Base-by-base conservation (phyloP, 1,139 yeast genomes). In the Candida mesenterica region DNA sequence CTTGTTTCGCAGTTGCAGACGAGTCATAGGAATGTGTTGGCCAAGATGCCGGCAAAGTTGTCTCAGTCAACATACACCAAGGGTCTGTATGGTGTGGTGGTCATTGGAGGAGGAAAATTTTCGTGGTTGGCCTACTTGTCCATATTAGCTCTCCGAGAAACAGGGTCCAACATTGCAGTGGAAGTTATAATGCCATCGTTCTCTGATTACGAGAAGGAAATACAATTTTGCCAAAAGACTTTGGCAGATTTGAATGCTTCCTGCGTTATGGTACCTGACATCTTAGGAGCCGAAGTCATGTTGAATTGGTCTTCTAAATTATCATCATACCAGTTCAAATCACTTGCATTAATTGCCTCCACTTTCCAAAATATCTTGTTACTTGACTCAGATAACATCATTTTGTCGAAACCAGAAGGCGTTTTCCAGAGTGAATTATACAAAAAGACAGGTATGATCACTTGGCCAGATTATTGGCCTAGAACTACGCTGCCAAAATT, bases 391-490 rank as follows among this genome's bases (percentile, higher is more conserved):
- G 76, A 70, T 40, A 70, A 69, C 41, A 50, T 68, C 3, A 44
- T 64, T 4, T 48, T 69, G 10, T 44, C 56, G 16, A 59, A 65
- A 24, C 75, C 75, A 0, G 72, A 64, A 30, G 39, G 44, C 4
- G 41, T 82, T 2, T 78, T 85, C 49, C 65, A 65, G 6, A 65
- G 75, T 36, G 74, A 72, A 25, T 75, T 86, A 5, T 85, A 71
- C 57, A 57, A 57, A 27, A 50, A 68, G 15, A 59, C 68, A 33
- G 90, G 92, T 1, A 68, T 82, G 61, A 72, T 85, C 4, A 62
- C 82, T 19, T 85, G 94, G 90, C 92, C 94, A 4, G 95, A 86
- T 57, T 85, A 77, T 54, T 86, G 95, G 95, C 70, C 74, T 47
- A 68, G 94, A 46, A 75, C 87, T 1, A 79, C 84, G 1, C 73